Percentiles rank a stretch among this genome's conserved stretches.
phyloP scores from a whole-genome alignment of 2,329 filamentous ascomycete species.

The Lojkania enalia region DNA sequence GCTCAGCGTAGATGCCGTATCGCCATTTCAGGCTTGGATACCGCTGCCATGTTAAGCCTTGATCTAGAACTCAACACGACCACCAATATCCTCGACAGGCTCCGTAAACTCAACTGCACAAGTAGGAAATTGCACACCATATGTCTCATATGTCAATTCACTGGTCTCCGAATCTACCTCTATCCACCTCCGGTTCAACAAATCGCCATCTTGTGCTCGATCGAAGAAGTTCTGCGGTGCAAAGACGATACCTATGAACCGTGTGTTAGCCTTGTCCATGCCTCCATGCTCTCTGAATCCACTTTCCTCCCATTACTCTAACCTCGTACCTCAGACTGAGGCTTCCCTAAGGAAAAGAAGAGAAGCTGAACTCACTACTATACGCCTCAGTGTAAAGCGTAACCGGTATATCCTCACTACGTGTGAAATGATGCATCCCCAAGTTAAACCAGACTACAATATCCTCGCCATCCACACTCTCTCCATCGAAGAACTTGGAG shows the following conservation, averaged over 20 bases:
- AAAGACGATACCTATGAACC: conserved; percentile 20
- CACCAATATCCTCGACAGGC: conserved; percentile 15
- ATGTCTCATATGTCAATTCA: conserved; percentile 20
- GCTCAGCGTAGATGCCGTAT: too few species aligned
- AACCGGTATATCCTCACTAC: conserved; percentile 20
- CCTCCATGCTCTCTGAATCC: too few species aligned
- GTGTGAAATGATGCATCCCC: conserved; percentile 51
- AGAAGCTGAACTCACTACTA: conserved; percentile 10
- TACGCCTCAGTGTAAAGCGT: conserved; percentile 27
- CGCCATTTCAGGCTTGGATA: too few species aligned
- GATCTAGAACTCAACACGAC: too few species aligned
- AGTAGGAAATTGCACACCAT: conserved; percentile 19
- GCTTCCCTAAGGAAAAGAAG: too few species aligned
- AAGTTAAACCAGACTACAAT: conserved; percentile 56
- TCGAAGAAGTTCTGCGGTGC: conserved; percentile 29
- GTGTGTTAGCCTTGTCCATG: too few species aligned
- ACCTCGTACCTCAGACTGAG: too few species aligned
- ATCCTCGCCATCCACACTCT: conserved; percentile 47
- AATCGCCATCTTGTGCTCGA: conserved; percentile 24
- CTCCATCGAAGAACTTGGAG: conserved; percentile 53
- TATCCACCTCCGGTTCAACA: conserved; percentile 25
- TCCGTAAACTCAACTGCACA: conserved; percentile 18
- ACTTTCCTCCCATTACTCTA: too few species aligned
- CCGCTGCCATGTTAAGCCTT: too few species aligned
- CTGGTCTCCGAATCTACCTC: conserved; percentile 16